Evolutionary conservation across 805 yeast species (phyloP).

Genomic region (Groenewaldozyma tartarivorans): DNA sequence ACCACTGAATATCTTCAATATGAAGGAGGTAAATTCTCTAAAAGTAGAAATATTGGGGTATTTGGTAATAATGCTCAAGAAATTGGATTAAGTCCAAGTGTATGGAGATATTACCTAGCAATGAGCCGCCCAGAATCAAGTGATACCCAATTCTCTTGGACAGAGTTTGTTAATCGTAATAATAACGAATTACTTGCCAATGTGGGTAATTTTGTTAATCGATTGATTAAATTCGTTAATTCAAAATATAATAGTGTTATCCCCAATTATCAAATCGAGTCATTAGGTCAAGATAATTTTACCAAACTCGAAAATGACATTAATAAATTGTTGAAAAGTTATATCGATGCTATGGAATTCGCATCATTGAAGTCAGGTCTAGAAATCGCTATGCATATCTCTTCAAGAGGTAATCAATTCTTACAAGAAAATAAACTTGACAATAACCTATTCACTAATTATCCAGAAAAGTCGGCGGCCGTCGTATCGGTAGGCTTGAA

Average conservation of each 20-base stretch:
- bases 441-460: conserved; percentile 66
- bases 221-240: conserved; percentile 79
- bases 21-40: conserved; percentile 96
- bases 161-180: conserved; percentile 86
- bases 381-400: conserved; percentile 82
- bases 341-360: conserved; percentile 68
- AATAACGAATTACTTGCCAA: conserved; percentile 91
- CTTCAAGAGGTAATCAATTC: conserved; percentile 90
- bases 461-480: conserved; percentile 78
- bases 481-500: conserved; percentile 89
- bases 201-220: conserved; percentile 92
- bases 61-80: conserved; percentile 97
- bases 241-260: conserved; percentile 90
- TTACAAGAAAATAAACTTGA: conserved; percentile 94
- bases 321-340: conserved; percentile 48
- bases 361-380: conserved; percentile 74
- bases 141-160: conserved; percentile 97
- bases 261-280: conserved; percentile 48
- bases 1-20: conserved; percentile 96
- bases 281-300: conserved; percentile 36
- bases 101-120: conserved; percentile 95
- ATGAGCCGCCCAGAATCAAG: conserved; percentile 90
- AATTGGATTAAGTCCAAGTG: conserved; percentile 82
- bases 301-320: conserved; percentile 43
- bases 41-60: conserved; percentile 96